Percentiles rank a stretch among this genome's conserved stretches.
Conservation (phyloP, 495 filamentous ascomycete species). For the Elasticomyces elasticus region DNA sequence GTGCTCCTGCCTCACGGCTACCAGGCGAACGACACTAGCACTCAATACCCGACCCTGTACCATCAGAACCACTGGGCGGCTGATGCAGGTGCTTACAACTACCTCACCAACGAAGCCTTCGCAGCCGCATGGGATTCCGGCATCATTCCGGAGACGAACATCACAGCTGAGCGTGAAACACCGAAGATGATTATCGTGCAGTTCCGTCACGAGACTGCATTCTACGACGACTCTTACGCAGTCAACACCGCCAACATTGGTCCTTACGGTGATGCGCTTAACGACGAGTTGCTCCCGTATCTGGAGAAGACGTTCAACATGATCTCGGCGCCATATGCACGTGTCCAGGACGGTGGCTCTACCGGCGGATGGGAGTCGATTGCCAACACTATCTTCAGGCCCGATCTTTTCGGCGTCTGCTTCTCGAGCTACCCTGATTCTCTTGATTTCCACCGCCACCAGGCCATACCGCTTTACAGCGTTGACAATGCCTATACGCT, state of each 20-base stretch:
- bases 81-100: constrained; percentile 7
- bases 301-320: constrained; percentile 21
- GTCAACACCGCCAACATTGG: constrained; percentile 25
- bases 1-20: constrained; percentile 19
- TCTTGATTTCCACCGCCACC: constrained; percentile 21
- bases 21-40: constrained; percentile 12
- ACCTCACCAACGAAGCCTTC: constrained; percentile 2
- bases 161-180: constrained; percentile 2
- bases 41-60: constrained; percentile 20
- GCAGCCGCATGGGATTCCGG: constrained; percentile 11
- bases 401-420: constrained; percentile 15
- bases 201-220: constrained; percentile 21
- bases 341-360: constrained; percentile 21
- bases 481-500: constrained; percentile 16
- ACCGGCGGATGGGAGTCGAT: constrained; percentile 23
- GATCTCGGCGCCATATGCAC: constrained; percentile 19
- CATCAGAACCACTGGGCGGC: constrained; percentile 18
- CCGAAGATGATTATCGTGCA: constrained; percentile 23
- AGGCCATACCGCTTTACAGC: constrained; percentile 20
- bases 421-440: constrained; percentile 22
- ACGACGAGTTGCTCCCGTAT: constrained; percentile 22
- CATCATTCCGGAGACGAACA: constrained; percentile 13
- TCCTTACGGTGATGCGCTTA: constrained; percentile 23
- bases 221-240: constrained; percentile 25
- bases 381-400: constrained; percentile 16